phyloP scores from a whole-genome alignment of 2,329 filamentous ascomycete species.

The Aspergillus sp. region DNA sequence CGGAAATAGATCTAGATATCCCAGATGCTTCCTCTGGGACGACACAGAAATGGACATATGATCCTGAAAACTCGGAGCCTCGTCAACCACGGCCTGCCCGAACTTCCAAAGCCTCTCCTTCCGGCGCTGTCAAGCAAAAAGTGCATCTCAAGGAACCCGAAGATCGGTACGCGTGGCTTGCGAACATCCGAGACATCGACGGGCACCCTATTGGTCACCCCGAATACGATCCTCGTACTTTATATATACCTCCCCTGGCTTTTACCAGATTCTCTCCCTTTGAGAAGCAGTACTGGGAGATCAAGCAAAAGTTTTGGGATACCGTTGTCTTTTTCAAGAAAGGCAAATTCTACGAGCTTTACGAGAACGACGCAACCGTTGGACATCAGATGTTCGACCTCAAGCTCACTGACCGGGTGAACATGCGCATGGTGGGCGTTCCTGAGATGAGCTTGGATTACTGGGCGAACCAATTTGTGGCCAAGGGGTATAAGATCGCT shows the following conservation, averaged over 20 bases:
- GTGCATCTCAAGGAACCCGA: conserved; percentile 76
- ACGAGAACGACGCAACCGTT: conserved; percentile 94
- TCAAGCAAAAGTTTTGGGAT: conserved; percentile 96
- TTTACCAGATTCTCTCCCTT: conserved; percentile 84
- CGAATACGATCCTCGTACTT: conserved; percentile 81
- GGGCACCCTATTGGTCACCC: conserved; percentile 68
- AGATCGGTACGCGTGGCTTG: conserved; percentile 82
- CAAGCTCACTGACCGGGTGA: conserved; percentile 94
- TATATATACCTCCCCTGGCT: conserved; percentile 78
- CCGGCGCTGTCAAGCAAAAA: conserved; percentile 48
- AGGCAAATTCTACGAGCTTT: conserved; percentile 97
- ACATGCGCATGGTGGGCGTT: conserved; percentile 99
- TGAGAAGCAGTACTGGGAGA: conserved; percentile 98
- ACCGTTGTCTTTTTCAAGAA: conserved; percentile 99
- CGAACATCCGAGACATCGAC: conserved; percentile 75
- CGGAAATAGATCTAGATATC: conserved; percentile 50
- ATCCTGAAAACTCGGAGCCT: conserved; percentile 51
- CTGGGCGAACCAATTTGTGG: conserved; percentile 97
- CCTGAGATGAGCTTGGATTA: conserved; percentile 91
- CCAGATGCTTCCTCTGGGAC: conserved; percentile 55
- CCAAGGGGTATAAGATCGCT: conserved; percentile 95
- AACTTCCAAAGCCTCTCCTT: conserved; percentile 23
- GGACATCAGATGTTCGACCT: conserved; percentile 95
- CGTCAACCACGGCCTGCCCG: conserved; percentile 41
- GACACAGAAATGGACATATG: conserved; percentile 72